Base-by-base conservation (phyloP, 1,284 basidiomycete genomes). In the Papiliotrema fonsecae region DNA sequence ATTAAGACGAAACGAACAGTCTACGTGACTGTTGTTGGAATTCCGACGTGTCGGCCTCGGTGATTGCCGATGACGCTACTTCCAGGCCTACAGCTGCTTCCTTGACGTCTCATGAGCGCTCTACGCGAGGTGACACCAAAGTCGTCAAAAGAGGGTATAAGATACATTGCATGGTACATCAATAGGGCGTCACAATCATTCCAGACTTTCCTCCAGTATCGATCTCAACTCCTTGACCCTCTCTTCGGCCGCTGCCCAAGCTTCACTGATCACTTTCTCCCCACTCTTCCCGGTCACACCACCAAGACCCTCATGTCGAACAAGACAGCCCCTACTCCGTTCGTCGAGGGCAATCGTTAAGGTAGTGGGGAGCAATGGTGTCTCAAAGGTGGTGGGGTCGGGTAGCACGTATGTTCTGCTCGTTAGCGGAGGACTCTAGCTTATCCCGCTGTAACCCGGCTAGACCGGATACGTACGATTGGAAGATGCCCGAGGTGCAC, bases 371-470 rank as follows among this genome's bases (percentile, higher is more conserved):
- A 90, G 77, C 14, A 94, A 77, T 0, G 88, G 87, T 57, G 91
- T 84, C 73, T 97, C 93, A 69, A 96, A 96, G 0, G 89, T 79
- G 0, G 87, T 86, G 1, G 89, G 87, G 70, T 97, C 93, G 0
- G 84, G 78, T 2, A 97, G 76, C 13, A 93, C 70, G 39, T 84
- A 77, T 31, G 80, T 81, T 24, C 67, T 70, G 52, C 7, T 24
- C 47, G 84, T 26, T n/a, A 45, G 11, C 10, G 14, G 10, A 18
- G 32, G 7, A 13, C n/a, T 45, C 22, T 34, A 22, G 35, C 14
- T 24, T 28, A 37, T 21, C n/a, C n/a, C 40, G n/a, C 11, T 25
- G 47, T 35, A 21, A 25, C 7, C 18, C 2, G 19, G 40, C 4
- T 31, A 34, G 31, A 50, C 44, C 19, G 32, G 40, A 42, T 37